phyloP scores from a whole-genome alignment of 768 basidiomycete genomes.

The Tulasnella sp. region DNA sequence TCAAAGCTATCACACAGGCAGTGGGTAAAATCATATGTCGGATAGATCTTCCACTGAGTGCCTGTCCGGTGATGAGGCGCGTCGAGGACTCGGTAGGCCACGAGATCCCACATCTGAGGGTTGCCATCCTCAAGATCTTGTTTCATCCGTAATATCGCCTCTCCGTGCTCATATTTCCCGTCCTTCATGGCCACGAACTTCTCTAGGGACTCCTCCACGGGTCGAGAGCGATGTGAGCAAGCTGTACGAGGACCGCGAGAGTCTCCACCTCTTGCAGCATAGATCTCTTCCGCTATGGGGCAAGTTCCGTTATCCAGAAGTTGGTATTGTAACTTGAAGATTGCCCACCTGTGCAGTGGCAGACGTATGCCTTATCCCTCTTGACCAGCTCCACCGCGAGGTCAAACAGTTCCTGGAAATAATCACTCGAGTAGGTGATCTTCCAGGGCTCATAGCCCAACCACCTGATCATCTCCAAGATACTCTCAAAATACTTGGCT shows the following conservation, averaged over 20 bases:
- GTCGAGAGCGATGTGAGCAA: conserved; percentile 76
- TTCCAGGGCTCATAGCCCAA: conserved; percentile 97
- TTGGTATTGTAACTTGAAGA: background rate
- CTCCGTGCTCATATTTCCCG: conserved; percentile 81
- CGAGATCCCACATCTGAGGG: conserved; percentile 99
- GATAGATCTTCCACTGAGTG: conserved; percentile 93
- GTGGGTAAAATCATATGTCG: conserved; percentile 98
- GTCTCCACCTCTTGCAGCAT: conserved; percentile 71
- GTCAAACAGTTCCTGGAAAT: conserved; percentile 77
- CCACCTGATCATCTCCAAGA: conserved; percentile 91
- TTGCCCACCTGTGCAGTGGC: conserved; percentile 82
- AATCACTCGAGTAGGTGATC: conserved; percentile 97
- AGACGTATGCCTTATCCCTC: conserved; percentile 88
- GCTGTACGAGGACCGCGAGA: conserved; percentile 68
- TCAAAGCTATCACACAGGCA: conserved; percentile 97
- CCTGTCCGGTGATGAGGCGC: conserved; percentile 88
- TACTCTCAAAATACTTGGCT: conserved; percentile 89
- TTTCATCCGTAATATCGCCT: conserved; percentile 94
- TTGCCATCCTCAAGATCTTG: conserved; percentile 86
- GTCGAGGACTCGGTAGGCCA: conserved; percentile 87
- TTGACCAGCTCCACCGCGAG: conserved; percentile 81
- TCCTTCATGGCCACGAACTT: conserved; percentile 91
- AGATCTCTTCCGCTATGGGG: conserved; percentile 76
- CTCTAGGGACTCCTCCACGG: conserved; percentile 69
- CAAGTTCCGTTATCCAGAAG: background rate